phyloP scores from a whole-genome alignment of 2,329 filamentous ascomycete genomes.

The Hymenotorrendiella dingleyae region DNA sequence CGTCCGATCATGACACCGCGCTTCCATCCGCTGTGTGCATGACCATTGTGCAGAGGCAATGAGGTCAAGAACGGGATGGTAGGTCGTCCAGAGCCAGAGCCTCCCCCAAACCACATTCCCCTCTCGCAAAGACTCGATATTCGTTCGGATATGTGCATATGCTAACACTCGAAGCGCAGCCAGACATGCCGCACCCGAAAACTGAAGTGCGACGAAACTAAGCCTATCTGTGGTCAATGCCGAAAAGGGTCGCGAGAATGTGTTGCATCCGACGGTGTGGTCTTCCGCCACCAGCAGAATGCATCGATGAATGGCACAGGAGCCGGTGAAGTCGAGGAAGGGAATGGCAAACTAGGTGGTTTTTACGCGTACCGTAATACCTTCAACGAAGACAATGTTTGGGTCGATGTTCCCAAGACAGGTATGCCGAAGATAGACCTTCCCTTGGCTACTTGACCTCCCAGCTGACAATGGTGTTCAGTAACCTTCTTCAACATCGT shows the following conservation, averaged over 20 bases:
- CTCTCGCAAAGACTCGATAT: background rate
- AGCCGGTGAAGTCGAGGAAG: slow-evolving; percentile 34
- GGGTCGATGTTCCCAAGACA: slow-evolving; percentile 55
- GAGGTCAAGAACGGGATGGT: slow-evolving; percentile 35
- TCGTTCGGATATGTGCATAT: background rate
- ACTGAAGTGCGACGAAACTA: slow-evolving; percentile 60
- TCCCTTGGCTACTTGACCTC: no score
- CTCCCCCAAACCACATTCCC: background rate
- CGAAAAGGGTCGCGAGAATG: slow-evolving; percentile 52
- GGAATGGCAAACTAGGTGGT: slow-evolving; percentile 41
- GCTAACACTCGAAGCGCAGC: slow-evolving; percentile 25
- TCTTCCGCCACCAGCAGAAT: slow-evolving; percentile 65
- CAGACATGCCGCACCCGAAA: slow-evolving; percentile 54
- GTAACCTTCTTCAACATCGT: slow-evolving; percentile 58
- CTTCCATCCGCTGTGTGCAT: background rate
- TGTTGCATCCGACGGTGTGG: slow-evolving; percentile 54
- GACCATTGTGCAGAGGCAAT: slow-evolving; percentile 21
- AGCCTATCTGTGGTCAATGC: slow-evolving; percentile 55
- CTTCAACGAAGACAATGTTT: slow-evolving; percentile 53
- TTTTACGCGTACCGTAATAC: slow-evolving; percentile 64
- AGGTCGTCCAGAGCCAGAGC: slow-evolving; percentile 4
- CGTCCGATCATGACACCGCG: background rate
- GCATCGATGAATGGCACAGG: slow-evolving; percentile 56
- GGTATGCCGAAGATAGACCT: slow-evolving; percentile 35
- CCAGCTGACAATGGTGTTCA: no score